Base-by-base conservation (phyloP, 2,329 filamentous ascomycete species). In the Fusarium sp. region DNA sequence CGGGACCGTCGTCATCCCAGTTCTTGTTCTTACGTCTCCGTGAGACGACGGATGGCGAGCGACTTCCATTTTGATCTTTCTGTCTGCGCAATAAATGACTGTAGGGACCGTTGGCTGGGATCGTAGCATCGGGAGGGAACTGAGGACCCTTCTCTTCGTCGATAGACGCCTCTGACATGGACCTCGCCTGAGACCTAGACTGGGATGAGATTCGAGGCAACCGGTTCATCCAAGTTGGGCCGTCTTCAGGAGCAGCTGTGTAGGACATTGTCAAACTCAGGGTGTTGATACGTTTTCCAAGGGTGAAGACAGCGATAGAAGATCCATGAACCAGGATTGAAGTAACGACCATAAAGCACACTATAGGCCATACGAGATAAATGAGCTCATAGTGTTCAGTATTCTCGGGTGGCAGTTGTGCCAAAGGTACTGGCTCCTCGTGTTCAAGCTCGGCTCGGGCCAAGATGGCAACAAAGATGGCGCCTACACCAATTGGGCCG, bases 281-380 rank as follows among this genome's bases (percentile, higher is more conserved):
- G 0, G 96, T 98, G 82, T 98, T 98, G 87, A 99, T 99, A 66
- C 93, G 94, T 81, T 98, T 99, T 74, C 96, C 96, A 3, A 99
- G 88, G 0, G 96, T 98, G 75, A 99, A 99, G 11, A 99, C 96
- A 7, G 96, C 96, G 73, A 99, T 92, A 0, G 96, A 98, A n/a
- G 96, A 98, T 23, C 96, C 96, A 76, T 99, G 96, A 2, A 99
- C 93, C 40, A 98, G 82, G 74, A 99, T 99, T 14, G 96, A 99
- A 5, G 92, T 87, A 55, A 99, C 93, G 65, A 99, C 95, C 75
- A 99, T 84, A 80, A 99, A 99, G 1, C 93, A 93, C 0, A 93
- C 93, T 62, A 99, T 94, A 1, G 96, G 96, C 96, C 96, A 99
- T 49, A 99, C 97, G 28, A 97, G 82, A 57, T 92, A 87, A 54